Conservation (phyloP, 2,329 filamentous ascomycete genomes). For the Microascus cirrosus region DNA sequence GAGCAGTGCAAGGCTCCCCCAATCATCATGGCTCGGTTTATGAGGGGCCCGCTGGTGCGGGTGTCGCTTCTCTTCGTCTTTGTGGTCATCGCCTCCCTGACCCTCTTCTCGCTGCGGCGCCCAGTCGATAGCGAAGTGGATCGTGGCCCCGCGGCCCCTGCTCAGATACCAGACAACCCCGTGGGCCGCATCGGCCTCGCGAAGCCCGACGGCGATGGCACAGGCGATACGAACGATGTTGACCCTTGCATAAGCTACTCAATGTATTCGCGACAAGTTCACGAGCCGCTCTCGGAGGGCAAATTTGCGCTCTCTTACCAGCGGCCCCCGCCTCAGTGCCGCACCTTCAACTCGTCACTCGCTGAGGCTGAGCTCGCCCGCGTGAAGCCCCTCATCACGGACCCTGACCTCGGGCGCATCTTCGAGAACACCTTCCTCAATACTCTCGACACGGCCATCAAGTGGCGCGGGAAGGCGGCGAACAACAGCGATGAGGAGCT, state of each 20-base stretch:
- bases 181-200: no score
- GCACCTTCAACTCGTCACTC: constrained; percentile 41
- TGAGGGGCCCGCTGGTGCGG: background rate
- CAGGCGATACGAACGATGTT: background rate
- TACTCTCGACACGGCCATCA: constrained; percentile 70
- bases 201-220: background rate
- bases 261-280: constrained; percentile 15
- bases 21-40: background rate
- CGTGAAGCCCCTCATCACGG: constrained; percentile 27
- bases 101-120: background rate
- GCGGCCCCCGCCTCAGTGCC: constrained; percentile 63
- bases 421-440: constrained; percentile 81
- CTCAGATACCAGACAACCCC: background rate
- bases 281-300: constrained; percentile 67
- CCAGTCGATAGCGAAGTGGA: background rate
- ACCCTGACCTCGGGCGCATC: constrained; percentile 60
- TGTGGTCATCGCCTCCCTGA: background rate
- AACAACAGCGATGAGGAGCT: constrained; percentile 45
- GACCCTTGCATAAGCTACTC: constrained; percentile 7
- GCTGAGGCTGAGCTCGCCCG: constrained; percentile 8
- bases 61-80: background rate
- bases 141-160: no score
- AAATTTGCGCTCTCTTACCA: constrained; percentile 68
- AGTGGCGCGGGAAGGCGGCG: constrained; percentile 58
- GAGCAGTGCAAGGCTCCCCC: no score